A percentile compares a stretch with the other conserved stretches of the same genome.
Conservation (phyloP, 345 rosid species). For the Lagerstroemia speciosa region DNA sequence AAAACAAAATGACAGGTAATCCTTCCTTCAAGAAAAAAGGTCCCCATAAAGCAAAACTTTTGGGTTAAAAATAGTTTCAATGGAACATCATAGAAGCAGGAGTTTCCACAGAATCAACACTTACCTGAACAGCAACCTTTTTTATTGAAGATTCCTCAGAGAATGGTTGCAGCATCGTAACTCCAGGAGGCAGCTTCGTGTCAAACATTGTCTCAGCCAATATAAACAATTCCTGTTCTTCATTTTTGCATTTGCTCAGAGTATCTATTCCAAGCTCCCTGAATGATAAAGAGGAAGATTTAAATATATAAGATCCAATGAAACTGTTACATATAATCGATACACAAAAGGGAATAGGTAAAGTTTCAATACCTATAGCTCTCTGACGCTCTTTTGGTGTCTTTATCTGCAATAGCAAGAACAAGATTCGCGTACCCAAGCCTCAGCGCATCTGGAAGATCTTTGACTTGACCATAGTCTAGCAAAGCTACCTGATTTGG, state of each 20-base stretch:
- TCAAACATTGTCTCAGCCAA: constrained; percentile 87
- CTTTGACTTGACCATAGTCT: constrained; percentile 97
- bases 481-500: constrained; percentile 69
- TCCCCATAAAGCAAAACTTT: background rate
- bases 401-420: constrained; percentile 76
- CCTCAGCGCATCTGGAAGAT: constrained; percentile 72
- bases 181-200: constrained; percentile 80
- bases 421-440: constrained; percentile 84
- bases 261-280: constrained; percentile 87
- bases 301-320: background rate
- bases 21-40: background rate
- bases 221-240: constrained; percentile 54
- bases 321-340: background rate
- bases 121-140: constrained; percentile 69
- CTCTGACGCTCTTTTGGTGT: constrained; percentile 44
- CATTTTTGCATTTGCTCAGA: constrained; percentile 48
- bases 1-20: background rate
- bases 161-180: constrained; percentile 71
- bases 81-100: background rate
- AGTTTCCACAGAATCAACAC: background rate
- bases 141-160: constrained; percentile 69
- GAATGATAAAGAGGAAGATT: background rate
- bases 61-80: background rate
- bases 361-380: constrained; percentile 56
- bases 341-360: constrained; percentile 5